Conservation (phyloP, 108 stramenopile genomes). For the Cylindrotheca closterium region DNA sequence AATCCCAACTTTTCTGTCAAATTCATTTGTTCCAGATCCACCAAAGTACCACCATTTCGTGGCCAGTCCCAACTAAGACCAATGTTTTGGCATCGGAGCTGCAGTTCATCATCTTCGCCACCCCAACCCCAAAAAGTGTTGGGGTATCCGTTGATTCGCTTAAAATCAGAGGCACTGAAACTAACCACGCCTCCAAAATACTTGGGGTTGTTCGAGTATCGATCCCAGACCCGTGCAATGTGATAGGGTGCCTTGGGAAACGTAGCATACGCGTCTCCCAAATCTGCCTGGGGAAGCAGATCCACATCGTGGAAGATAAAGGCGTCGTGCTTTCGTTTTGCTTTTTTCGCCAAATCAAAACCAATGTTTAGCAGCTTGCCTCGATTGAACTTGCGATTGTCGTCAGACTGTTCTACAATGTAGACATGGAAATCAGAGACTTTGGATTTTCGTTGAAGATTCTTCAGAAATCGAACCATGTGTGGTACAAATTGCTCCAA, state of each 20-base stretch:
- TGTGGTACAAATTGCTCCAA: slow-evolving; percentile 87
- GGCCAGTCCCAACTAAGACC: slow-evolving; percentile 74
- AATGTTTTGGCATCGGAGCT: slow-evolving; percentile 71
- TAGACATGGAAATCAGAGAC: slow-evolving; percentile 89
- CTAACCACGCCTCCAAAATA: slow-evolving; percentile 98
- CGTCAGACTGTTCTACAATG: slow-evolving; percentile 96
- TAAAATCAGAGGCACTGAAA: slow-evolving; percentile 81
- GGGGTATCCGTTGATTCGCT: slow-evolving; percentile 95
- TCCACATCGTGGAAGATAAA: slow-evolving; percentile 99
- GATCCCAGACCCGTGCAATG: slow-evolving; percentile 96
- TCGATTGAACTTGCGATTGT: slow-evolving; percentile 98
- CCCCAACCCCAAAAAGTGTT: slow-evolving; percentile 99
- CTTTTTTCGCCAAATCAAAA: slow-evolving; percentile 84
- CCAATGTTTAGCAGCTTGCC: slow-evolving; percentile 99
- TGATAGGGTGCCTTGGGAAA: slow-evolving; percentile 88
- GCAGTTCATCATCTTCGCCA: slow-evolving; percentile 99
- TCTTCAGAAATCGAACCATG: slow-evolving; percentile 82
- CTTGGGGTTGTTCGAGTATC: slow-evolving; percentile 95
- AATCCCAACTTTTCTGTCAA: slow-evolving; percentile 73
- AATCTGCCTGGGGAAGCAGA: slow-evolving; percentile 80
- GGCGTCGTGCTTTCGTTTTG: slow-evolving; percentile 58
- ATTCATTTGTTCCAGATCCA: slow-evolving; percentile 82
- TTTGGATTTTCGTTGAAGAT: slow-evolving; percentile 23
- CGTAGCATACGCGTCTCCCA: slow-evolving; percentile 79
- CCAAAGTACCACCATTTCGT: slow-evolving; percentile 39